These are phyloP conservation scores for Candida ovalis DNA, from an alignment of 805 yeast genomes.

Conservation along the genomic window DNA sequence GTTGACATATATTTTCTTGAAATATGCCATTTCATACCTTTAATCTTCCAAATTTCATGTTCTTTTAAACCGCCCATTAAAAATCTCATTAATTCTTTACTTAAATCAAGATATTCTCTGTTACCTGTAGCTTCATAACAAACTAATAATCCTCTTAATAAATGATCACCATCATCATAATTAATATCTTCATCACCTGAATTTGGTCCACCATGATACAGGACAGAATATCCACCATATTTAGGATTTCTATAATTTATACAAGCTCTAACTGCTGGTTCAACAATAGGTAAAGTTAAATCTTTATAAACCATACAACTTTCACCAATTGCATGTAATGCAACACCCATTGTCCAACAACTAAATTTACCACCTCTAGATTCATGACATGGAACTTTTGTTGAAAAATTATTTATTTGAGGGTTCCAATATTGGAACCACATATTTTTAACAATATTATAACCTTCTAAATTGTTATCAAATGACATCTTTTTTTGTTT, in stretches of 20 bases:
- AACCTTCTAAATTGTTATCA: conserved; percentile 34
- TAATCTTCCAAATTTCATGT: conserved; percentile 44
- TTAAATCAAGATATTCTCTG: conserved; percentile 48
- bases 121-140: conserved; percentile 67
- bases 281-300: conserved; percentile 50
- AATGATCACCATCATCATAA: conserved; percentile 73
- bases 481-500: conserved; percentile 23
- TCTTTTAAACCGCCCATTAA: conserved; percentile 66
- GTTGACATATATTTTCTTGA: conserved; percentile 57
- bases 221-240: conserved; percentile 58
- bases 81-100: conserved; percentile 55
- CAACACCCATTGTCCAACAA: conserved; percentile 67
- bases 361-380: conserved; percentile 51
- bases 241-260: conserved; percentile 48
- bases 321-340: conserved; percentile 62
- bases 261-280: conserved; percentile 46
- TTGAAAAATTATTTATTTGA: conserved; percentile 35
- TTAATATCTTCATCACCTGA: conserved; percentile 59
- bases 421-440: conserved; percentile 42
- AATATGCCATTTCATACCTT: conserved; percentile 66
- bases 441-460: conserved; percentile 35
- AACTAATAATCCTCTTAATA: conserved; percentile 59
- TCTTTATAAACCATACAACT: conserved; percentile 53
- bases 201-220: conserved; percentile 50
- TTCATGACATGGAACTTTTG: conserved; percentile 39